Conservation (phyloP, 2,329 filamentous ascomycete genomes). For the Trichophyton mentagrophytes region DNA sequence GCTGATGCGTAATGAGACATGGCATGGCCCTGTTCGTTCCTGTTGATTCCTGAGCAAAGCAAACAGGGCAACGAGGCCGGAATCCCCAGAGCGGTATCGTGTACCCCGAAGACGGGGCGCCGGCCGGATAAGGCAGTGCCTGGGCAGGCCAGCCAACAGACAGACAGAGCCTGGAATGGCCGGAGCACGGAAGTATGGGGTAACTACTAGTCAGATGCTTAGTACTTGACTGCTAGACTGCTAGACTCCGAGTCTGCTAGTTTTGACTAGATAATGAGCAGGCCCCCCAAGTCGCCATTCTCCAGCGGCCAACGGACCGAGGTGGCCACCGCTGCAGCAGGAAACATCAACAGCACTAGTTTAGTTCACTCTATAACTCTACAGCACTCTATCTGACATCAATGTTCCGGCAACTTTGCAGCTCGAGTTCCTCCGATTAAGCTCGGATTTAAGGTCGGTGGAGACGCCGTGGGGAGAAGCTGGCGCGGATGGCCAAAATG, state of each 20-base stretch:
- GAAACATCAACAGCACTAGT: too few relatives aligned
- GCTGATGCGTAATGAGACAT: neutral
- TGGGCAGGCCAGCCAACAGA: neutral
- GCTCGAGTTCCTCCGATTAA: neutral
- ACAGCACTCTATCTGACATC: neutral
- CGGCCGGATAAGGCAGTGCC: neutral
- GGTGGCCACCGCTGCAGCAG: neutral
- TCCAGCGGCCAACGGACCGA: too few relatives aligned
- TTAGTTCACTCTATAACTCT: too few relatives aligned
- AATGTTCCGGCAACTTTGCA: neutral
- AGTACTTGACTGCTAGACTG: too few relatives aligned
- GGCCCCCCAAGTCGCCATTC: too few relatives aligned
- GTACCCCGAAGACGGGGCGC: neutral
- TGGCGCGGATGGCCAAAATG: neutral
- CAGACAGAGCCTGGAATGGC: neutral
- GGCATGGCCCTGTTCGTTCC: neutral
- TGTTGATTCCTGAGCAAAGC: neutral
- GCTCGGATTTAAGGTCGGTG: slow-evolving; percentile 3
- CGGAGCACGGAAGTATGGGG: too few relatives aligned
- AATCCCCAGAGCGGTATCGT: neutral
- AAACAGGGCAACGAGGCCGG: neutral
- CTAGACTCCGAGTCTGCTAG: too few relatives aligned
- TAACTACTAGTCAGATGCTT: too few relatives aligned
- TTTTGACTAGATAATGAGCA: too few relatives aligned
- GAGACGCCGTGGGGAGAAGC: neutral